Conservation (phyloP, 2,329 filamentous ascomycete species). For the Talaromyces sp. region DNA sequence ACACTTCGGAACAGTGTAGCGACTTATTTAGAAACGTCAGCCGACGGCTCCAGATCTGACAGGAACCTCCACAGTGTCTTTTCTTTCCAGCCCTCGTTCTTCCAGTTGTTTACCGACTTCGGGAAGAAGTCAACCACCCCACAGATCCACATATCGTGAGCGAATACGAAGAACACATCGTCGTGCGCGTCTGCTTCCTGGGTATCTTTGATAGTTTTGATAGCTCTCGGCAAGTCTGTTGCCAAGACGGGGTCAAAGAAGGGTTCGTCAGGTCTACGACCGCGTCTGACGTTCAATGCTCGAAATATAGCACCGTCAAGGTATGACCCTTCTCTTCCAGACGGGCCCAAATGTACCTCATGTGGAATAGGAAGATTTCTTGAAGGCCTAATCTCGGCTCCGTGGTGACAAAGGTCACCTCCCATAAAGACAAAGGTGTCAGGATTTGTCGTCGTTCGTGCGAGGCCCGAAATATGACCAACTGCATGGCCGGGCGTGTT, state of each 20-base stretch:
- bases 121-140: slow-evolving; percentile 24
- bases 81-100: slow-evolving; percentile 3
- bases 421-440: slow-evolving; percentile 46
- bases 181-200: slow-evolving; percentile 21
- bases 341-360: background rate
- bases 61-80: slow-evolving; percentile 1
- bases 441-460: slow-evolving; percentile 16
- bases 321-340: background rate
- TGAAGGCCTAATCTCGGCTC: slow-evolving; percentile 43
- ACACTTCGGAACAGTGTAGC: too few relatives aligned
- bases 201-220: background rate
- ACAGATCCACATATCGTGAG: slow-evolving; percentile 22
- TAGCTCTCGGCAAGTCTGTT: background rate
- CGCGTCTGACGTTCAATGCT: background rate
- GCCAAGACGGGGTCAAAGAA: slow-evolving; percentile 7
- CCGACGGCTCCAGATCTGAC: background rate
- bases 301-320: background rate
- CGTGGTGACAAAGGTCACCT: slow-evolving; percentile 45
- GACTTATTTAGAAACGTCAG: background rate
- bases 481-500: slow-evolving; percentile 21
- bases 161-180: slow-evolving; percentile 25
- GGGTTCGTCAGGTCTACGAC: background rate
- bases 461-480: slow-evolving; percentile 23
- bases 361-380: slow-evolving; percentile 34
- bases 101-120: slow-evolving; percentile 5